A percentile compares a stretch with the other conserved stretches of the same genome.
These are phyloP conservation scores for Bretschneidera sinensis DNA, from an alignment of 345 rosid species.

Conservation along the genomic window DNA sequence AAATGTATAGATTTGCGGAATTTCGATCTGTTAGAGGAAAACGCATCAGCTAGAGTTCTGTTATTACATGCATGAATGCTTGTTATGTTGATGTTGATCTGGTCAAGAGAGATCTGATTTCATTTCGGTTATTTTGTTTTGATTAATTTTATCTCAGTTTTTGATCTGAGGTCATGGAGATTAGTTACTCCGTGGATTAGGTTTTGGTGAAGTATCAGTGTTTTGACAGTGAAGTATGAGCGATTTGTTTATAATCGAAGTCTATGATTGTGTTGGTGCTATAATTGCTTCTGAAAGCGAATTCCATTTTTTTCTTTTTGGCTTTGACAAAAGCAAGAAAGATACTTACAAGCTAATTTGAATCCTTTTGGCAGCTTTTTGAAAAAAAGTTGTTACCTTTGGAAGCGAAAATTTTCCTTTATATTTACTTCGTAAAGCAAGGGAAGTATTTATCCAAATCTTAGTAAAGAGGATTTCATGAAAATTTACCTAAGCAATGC, in stretches of 20 bases:
- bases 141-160: background rate
- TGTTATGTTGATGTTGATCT: constrained; percentile 15
- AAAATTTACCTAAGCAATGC: too few species aligned
- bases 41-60: background rate
- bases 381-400: too few species aligned
- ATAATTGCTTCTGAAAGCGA: constrained; percentile 1
- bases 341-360: too few species aligned
- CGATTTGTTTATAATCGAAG: constrained; percentile 3
- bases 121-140: background rate
- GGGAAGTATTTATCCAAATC: too few species aligned
- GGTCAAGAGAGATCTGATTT: constrained; percentile 7
- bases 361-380: too few species aligned
- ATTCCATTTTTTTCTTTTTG: background rate
- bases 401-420: too few species aligned
- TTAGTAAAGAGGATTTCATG: too few species aligned
- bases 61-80: background rate
- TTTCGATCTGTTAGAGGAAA: background rate
- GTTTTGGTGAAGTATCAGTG: too few species aligned
- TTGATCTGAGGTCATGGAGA: background rate
- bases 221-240: too few species aligned
- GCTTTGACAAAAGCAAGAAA: background rate
- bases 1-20: background rate
- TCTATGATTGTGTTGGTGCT: background rate
- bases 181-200: background rate
- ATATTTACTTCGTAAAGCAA: too few species aligned